Base-by-base conservation (phyloP, 768 basidiomycete genomes). In the Boletus speciosus region DNA sequence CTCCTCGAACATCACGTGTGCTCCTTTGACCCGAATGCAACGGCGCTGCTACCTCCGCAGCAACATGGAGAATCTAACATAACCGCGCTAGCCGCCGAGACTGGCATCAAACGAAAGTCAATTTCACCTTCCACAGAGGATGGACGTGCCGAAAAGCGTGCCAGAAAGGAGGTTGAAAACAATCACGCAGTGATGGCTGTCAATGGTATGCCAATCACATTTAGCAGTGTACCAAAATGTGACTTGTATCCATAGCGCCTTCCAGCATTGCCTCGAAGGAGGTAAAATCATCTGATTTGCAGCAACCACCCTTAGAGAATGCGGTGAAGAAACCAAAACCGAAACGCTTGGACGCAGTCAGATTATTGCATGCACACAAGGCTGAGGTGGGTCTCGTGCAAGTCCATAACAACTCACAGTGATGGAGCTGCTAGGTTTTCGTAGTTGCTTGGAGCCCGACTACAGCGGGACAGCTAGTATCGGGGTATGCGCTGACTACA, bases 371-470 rank as follows among this genome's bases (percentile, higher is more conserved):
- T 29, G 81, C 78, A n/a, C 89, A 91, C 60, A 77, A 78, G 54
- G 74, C 83, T 34, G 85, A 87, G 70, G 85, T 83, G 43, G 55
- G 52, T 27, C 31, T 52, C 5, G 25, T 67, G 37, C 61, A 64
- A 55, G 57, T 62, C 15, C 41, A 56, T 50, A 21, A 40, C 23
- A 50, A 40, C 41, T 45, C 19, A 44, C 37, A 45, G 23, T 42
- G 29, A 66, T n/a, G n/a, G 51, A 27, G 29, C 21, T 43, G 38
- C 19, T 52, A 91, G 89, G 87, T 93, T 7, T 93, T 91, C 51
- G 83, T 88, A 6, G 88, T 88, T 51, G 81, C 85, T 5, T 93
- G 88, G 77, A 92, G 89, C 69, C 89, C 90, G 12, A 74, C 71
- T 36, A 73, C 78, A 34, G 74, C 73, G 31, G 75, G 79, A 37